A percentile compares a stretch with the other conserved stretches of the same genome.
Conservation (phyloP, 306 rosid genomes). For the Prosopis cineraria region DNA sequence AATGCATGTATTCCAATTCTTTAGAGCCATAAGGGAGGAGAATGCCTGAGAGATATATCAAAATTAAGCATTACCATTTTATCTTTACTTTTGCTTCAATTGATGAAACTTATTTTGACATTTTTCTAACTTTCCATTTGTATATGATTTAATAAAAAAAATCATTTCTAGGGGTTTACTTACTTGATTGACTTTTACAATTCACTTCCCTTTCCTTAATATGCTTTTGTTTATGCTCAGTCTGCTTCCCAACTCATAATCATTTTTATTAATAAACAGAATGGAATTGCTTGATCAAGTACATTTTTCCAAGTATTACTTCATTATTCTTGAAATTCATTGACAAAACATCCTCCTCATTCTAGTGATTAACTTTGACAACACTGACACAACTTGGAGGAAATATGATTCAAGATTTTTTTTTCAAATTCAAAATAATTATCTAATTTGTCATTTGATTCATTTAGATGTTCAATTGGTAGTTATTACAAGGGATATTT, state of each 20-base stretch:
- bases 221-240: neutral
- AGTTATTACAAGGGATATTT: conserved; percentile 66
- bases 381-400: conserved; percentile 57
- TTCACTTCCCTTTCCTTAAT: neutral
- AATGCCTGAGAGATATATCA: neutral
- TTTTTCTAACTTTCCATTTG: neutral
- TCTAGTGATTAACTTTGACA: conserved; percentile 62
- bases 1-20: neutral
- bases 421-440: neutral
- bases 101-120: neutral
- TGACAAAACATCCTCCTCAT: conserved; percentile 19
- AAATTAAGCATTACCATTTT: neutral
- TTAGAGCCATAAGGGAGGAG: neutral
- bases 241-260: neutral
- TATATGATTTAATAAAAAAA: neutral
- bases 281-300: neutral
- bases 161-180: neutral
- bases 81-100: neutral
- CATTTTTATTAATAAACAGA: neutral
- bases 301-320: neutral
- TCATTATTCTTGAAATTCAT: neutral
- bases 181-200: neutral
- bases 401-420: conserved; percentile 52
- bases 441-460: conserved; percentile 16
- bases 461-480: conserved; percentile 39